These are phyloP conservation scores for Blastocystis sp. DNA, from an alignment of 352 stramenopile genomes.

Conservation along the genomic window DNA sequence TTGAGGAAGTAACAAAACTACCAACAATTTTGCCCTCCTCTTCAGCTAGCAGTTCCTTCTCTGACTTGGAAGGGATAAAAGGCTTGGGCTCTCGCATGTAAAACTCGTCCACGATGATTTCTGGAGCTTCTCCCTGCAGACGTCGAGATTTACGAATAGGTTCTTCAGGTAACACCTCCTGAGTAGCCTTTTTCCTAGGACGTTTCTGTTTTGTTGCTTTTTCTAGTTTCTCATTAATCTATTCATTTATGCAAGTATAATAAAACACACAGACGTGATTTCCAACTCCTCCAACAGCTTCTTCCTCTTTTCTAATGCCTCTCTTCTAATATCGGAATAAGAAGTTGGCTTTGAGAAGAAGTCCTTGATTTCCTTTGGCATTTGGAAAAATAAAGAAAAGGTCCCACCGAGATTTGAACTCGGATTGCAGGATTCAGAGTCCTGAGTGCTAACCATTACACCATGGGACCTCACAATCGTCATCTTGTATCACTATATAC, in stretches of 20 bases:
- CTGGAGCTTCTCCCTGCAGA: not conserved
- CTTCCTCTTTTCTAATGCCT: constrained; percentile 26
- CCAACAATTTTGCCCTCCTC: constrained; percentile 30
- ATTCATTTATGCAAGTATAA: not conserved
- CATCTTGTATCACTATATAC: no score
- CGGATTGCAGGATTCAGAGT: constrained; percentile 56
- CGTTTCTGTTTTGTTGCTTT: not conserved
- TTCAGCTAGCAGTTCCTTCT: not conserved
- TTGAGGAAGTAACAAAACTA: not conserved
- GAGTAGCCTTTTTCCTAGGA: not conserved
- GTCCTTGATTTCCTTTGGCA: constrained; percentile 36
- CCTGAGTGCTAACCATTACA: constrained; percentile 57
- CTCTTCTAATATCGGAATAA: not conserved
- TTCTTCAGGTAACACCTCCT: not conserved
- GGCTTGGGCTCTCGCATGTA: not conserved
- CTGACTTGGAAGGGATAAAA: not conserved
- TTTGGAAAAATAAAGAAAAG: not conserved
- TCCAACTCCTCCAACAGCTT: constrained; percentile 31
- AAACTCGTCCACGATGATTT: constrained; percentile 34
- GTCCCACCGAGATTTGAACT: constrained; percentile 51
- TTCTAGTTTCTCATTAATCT: constrained; percentile 19
- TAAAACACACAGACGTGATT: not conserved
- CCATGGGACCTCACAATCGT: not conserved
- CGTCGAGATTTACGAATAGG: constrained; percentile 24
- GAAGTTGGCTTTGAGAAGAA: not conserved